Percentiles rank a stretch among this genome's conserved stretches.
Evolutionary conservation across 192 early-diverging fungal genomes (phyloP).

Genomic region (Entophlyctis luteolus): DNA sequence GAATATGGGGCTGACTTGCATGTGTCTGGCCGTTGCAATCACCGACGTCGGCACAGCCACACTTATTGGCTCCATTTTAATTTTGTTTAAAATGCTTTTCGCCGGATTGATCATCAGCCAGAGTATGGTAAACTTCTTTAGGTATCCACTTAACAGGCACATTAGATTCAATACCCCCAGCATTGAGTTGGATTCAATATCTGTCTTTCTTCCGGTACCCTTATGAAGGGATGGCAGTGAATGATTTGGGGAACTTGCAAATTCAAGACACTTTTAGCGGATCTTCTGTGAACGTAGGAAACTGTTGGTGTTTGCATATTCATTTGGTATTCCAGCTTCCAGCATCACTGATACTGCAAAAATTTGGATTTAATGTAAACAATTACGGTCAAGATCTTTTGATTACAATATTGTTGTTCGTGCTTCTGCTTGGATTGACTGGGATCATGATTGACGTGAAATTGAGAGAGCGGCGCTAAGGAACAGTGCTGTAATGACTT

Average conservation of each 20-base stretch:
- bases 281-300: slow-evolving; percentile 27
- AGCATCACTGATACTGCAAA: slow-evolving; percentile 33
- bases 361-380: slow-evolving; percentile 43
- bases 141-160: background rate
- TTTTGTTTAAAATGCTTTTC: slow-evolving; percentile 76
- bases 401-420: slow-evolving; percentile 33
- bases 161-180: slow-evolving; percentile 48
- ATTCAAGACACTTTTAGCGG: slow-evolving; percentile 41
- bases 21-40: slow-evolving; percentile 56
- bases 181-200: slow-evolving; percentile 66
- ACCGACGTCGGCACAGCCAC: slow-evolving; percentile 56
- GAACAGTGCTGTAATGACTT: background rate
- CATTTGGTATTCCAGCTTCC: slow-evolving; percentile 13
- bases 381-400: slow-evolving; percentile 35
- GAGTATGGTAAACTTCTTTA: slow-evolving; percentile 18
- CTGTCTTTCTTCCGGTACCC: slow-evolving; percentile 69
- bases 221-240: slow-evolving; percentile 70
- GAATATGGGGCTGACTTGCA: slow-evolving; percentile 57
- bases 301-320: slow-evolving; percentile 5
- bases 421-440: slow-evolving; percentile 30
- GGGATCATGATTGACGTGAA: slow-evolving; percentile 26
- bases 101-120: slow-evolving; percentile 71
- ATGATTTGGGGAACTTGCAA: slow-evolving; percentile 40
- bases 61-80: slow-evolving; percentile 58
- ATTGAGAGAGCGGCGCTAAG: slow-evolving; percentile 24